Evolutionary conservation across 345 rosid genomes (phyloP).

Genomic region (Triadica sebifera): DNA sequence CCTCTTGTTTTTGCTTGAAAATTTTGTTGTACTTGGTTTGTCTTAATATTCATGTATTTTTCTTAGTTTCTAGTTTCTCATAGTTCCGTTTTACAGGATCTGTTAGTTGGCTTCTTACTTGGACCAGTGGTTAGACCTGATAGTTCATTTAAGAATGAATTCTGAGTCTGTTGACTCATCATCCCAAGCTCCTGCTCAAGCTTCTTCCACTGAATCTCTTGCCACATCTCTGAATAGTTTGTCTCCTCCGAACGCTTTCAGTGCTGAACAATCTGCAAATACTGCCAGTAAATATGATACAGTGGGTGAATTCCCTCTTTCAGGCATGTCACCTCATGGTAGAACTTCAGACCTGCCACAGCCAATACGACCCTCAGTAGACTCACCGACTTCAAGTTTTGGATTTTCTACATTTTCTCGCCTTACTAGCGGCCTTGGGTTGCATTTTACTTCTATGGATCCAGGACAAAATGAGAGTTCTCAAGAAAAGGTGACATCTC

Average conservation of each 20-base stretch:
- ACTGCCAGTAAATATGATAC: not conserved
- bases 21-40: not conserved
- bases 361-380: slow-evolving; percentile 16
- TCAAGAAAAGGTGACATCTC: slow-evolving; percentile 11
- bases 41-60: not conserved
- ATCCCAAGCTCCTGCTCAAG: slow-evolving; percentile 33
- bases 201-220: slow-evolving; percentile 20
- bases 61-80: not conserved
- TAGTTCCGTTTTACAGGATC: slow-evolving; percentile 3
- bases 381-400: slow-evolving; percentile 2
- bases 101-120: not conserved
- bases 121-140: slow-evolving; percentile 9
- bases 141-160: slow-evolving; percentile 39
- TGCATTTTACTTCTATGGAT: slow-evolving; percentile 2
- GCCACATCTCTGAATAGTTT: slow-evolving; percentile 9
- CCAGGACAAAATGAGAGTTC: slow-evolving; percentile 4
- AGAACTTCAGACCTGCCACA: slow-evolving; percentile 17
- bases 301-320: not conserved
- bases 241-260: not conserved
- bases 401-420: slow-evolving; percentile 19
- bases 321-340: slow-evolving; percentile 5
- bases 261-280: not conserved
- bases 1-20: not conserved
- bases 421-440: slow-evolving; percentile 20
- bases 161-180: slow-evolving; percentile 37